Base-by-base conservation (phyloP, 192 early-diverging fungal genomes). In the Coemansia sp. region DNA sequence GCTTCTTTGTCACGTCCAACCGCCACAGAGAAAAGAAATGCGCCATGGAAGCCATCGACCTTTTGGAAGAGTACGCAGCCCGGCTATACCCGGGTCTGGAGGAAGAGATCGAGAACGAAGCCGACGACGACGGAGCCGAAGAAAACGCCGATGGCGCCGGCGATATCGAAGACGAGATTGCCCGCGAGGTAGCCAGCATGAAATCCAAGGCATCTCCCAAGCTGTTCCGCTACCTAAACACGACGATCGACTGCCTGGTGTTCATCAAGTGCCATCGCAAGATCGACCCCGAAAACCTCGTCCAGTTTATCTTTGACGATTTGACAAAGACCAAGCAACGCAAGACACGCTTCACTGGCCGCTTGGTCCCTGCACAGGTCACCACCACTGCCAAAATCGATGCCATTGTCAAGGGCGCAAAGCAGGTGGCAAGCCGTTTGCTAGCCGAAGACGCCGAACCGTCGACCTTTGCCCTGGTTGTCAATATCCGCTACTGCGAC, bases 401-500 rank as follows among this genome's bases (percentile, higher is more conserved):
- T 26, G 67, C 61, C 2, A 77, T 77, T 27, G 67, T 66, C 30
- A 49, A 46, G 27, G 73, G 45, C 9, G 57, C 73, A 20, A 51
- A 42, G 23, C 46, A 66, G 22, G 67, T 71, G n/a, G 58, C 59
- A 1, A 50, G 28, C 19, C 39, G 50, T 2, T 51, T 77, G 37
- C 50, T 77, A 46, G 67, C 62, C 6, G 73, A 70, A 7, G 73
- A 71, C 13, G 67, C 63, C 3, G 73, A 58, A 54, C 73, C 73
- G 14, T 50, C 73, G 6, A 77, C 73, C 1, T 77, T 77, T 62
- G 53, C 73, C 2, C 63, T 77, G 54, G 67, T 58, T 10, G 58
- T 77, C 42, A 77, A 77, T 34, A 67, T 62, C 29, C 73, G 73
- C 43, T 66, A 71, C 52, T 77, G 73, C 50, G 73, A 65, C 33